Evolutionary conservation across 2,329 filamentous ascomycete genomes (phyloP), one percentile per base, ranked within the genome.

Genomic region (Talaromyces pinophilus): DNA sequence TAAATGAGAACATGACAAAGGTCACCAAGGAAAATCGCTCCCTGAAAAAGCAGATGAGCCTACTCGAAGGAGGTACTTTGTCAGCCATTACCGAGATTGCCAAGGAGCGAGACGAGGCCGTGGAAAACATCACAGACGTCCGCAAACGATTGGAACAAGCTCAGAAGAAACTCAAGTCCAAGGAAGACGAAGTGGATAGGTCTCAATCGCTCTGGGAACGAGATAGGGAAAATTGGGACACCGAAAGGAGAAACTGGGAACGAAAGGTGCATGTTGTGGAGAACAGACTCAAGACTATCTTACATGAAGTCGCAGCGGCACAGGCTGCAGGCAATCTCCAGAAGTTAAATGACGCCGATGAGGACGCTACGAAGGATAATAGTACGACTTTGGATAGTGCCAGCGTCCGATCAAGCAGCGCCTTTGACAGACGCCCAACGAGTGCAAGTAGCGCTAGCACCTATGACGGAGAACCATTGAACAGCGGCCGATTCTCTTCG

Each of bases 211-310:
- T 93, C 67, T 97, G 92, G 91, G 88, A 90, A 11, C 88, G 87
- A 62, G 95, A 99, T 70, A 95, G 90, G 75, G 89, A 94, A 64
- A 82, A 83, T 1, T 98, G 93, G 93, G 90, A 93, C 13, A 88
- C 90, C 57, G 93, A 96, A 76, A 90, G 88, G 72, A 88, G 93
- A 64, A 90, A 87, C 65, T 85, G 92, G 68, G 94, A 99, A 77
- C 88, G 92, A 65, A 92, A 91, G 71, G 81, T 97, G 15, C 93
- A 98, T 76, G 86, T 97, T n/a, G 91, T 93, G 1, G 95, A 99
- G 79, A 91, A 86, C 35, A 89, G 94, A 44, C 79, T 99, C 64
- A 95, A 94, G 76, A 85, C 87, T 11, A 86, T 99, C 11, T 83
- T 99, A 54, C 92, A 94, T 44, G 95, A 98, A 78, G 87, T 99